Percentiles rank a stretch among this genome's conserved stretches.
These are phyloP conservation scores for Cladobotryum mycophilum DNA, from an alignment of 2,329 filamentous ascomycete genomes.

Conservation along the genomic window DNA sequence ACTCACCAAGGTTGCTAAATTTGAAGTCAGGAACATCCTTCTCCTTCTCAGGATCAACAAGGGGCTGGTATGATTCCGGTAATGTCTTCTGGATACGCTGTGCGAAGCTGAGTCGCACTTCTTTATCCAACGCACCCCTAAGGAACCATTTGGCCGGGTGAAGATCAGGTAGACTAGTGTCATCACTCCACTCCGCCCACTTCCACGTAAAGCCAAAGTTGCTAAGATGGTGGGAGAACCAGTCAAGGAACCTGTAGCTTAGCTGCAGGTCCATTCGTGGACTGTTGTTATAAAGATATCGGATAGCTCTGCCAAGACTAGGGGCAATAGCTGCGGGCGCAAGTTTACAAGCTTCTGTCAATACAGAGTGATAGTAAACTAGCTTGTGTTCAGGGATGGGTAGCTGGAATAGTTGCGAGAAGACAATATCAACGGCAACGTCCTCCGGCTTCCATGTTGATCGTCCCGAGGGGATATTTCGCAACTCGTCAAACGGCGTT, in stretches of 20 bases:
- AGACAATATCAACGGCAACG: conserved; percentile 93
- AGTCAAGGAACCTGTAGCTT: conserved; percentile 82
- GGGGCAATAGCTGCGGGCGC: conserved; percentile 95
- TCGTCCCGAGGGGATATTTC: conserved; percentile 56
- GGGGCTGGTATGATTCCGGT: conserved; percentile 70
- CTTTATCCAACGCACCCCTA: conserved; percentile 83
- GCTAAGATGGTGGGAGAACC: conserved; percentile 96
- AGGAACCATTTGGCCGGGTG: conserved; percentile 94
- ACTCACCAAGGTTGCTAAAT: conserved; percentile 67
- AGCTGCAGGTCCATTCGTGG: conserved; percentile 83
- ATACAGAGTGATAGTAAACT: conserved; percentile 91
- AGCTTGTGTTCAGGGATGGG: conserved; percentile 86
- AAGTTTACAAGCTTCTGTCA: conserved; percentile 94
- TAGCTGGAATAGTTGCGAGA: conserved; percentile 87
- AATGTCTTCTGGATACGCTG: conserved; percentile 93
- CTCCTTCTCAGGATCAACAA: conserved; percentile 84
- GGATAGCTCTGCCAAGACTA: conserved; percentile 85
- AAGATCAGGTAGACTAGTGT: conserved; percentile 68
- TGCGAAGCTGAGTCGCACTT: conserved; percentile 92
- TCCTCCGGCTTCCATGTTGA: conserved; percentile 97
- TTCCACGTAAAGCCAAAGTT: conserved; percentile 99
- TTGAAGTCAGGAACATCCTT: conserved; percentile 97
- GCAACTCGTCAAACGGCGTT: conserved; percentile 84
- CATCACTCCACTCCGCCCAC: conserved; percentile 94
- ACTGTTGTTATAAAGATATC: conserved; percentile 79